These are phyloP conservation scores for Corchorus olitorius DNA, from an alignment of 345 rosid genomes.

Conservation along the genomic window DNA sequence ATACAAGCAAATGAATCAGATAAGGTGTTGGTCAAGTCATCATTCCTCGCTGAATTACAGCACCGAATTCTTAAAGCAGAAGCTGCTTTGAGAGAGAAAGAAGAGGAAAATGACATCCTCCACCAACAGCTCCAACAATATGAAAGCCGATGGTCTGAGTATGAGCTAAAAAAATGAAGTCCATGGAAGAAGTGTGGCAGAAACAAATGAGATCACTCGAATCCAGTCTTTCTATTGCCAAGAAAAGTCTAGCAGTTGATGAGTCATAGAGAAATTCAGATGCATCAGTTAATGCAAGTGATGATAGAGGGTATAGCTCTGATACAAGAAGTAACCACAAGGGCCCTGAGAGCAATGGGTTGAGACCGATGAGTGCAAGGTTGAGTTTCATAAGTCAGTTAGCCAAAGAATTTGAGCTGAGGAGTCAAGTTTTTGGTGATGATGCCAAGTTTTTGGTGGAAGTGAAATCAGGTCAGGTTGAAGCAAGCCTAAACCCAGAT, in stretches of 20 bases:
- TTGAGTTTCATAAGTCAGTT: slow-evolving; percentile 80
- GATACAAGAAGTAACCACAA: slow-evolving; percentile 60
- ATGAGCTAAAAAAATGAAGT: slow-evolving; percentile 94
- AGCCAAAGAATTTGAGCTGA: slow-evolving; percentile 95
- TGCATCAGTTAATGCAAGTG: slow-evolving; percentile 83
- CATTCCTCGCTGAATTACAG: slow-evolving; percentile 87
- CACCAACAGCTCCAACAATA: slow-evolving; percentile 94
- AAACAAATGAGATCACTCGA: slow-evolving; percentile 97
- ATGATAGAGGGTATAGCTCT: slow-evolving; percentile 66
- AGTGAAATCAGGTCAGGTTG: slow-evolving; percentile 94
- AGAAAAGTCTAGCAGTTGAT: slow-evolving; percentile 88
- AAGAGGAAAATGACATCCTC: slow-evolving; percentile 94
- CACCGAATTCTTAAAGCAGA: slow-evolving; percentile 91
- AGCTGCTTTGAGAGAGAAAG: slow-evolving; percentile 84
- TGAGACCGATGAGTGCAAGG: slow-evolving; percentile 81
- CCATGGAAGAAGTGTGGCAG: slow-evolving; percentile 99
- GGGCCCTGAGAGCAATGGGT: slow-evolving; percentile 69
- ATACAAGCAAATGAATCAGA: slow-evolving; percentile 68
- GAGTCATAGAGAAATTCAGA: slow-evolving; percentile 88
- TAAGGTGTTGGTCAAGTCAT: slow-evolving; percentile 85
- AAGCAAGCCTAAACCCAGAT: slow-evolving; percentile 91
- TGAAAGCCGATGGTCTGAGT: slow-evolving; percentile 95
- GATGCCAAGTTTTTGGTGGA: slow-evolving; percentile 97
- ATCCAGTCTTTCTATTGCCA: slow-evolving; percentile 95
- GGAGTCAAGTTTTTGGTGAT: slow-evolving; percentile 93